Percentiles rank a stretch among this genome's conserved stretches.
phyloP scores from a whole-genome alignment of 2,329 filamentous ascomycete genomes.

The Colletotrichum somersetense region DNA sequence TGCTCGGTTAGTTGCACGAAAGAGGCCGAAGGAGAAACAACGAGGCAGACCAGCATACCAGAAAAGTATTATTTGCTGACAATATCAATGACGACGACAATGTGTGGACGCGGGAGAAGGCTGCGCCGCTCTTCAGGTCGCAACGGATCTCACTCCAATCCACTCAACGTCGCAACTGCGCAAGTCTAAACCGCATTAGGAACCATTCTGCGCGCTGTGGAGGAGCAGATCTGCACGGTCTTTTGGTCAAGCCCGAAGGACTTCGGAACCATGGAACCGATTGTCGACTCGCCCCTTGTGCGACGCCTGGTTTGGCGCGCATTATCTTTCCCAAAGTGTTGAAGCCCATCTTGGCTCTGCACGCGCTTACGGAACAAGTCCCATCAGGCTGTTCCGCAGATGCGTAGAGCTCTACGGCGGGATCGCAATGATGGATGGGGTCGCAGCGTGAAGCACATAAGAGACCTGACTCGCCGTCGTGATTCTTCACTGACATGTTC shows the following conservation, averaged over 20 bases:
- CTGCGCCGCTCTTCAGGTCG: neutral
- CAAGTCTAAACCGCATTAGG: conserved; percentile 24
- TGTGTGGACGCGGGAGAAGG: conserved; percentile 5
- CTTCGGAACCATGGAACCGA: neutral
- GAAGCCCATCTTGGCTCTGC: neutral
- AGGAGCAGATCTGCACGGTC: no score
- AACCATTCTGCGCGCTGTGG: conserved; percentile 33
- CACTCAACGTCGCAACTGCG: conserved; percentile 8
- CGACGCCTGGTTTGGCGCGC: conserved; percentile 1
- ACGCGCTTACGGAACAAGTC: no score
- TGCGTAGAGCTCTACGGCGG: neutral
- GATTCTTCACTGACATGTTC: neutral
- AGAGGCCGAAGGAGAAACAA: neutral
- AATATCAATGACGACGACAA: conserved; percentile 8
- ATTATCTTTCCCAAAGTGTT: conserved; percentile 5
- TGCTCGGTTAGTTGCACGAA: neutral
- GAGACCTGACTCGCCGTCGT: neutral
- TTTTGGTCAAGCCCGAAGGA: neutral
- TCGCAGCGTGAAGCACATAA: neutral
- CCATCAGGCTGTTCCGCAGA: neutral
- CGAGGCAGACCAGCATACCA: neutral
- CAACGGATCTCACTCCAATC: neutral
- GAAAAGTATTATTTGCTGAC: neutral
- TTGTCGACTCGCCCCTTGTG: neutral
- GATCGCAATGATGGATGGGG: neutral